Evolutionary conservation across 2,329 filamentous ascomycete species (phyloP).

Genomic region (Trichoderma citrinoviride): DNA sequence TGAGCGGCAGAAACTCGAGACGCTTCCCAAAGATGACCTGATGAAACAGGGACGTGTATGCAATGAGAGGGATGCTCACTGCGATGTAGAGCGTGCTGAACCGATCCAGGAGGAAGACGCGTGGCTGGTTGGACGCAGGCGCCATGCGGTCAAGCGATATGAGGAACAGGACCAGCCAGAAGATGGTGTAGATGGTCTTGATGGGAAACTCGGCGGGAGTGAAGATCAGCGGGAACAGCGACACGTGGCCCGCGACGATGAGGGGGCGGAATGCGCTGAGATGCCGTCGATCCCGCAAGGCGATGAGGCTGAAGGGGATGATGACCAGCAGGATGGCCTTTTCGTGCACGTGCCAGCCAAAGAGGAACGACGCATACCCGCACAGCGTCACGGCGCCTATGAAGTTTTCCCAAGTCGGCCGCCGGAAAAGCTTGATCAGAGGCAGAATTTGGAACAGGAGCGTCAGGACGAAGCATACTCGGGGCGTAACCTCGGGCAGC

Average conservation of each 20-base stretch:
- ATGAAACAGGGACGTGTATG: constrained; percentile 85
- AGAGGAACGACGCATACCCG: constrained; percentile 93
- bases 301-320: constrained; percentile 90
- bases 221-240: constrained; percentile 89
- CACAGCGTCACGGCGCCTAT: constrained; percentile 87
- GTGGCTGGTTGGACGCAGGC: constrained; percentile 73
- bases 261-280: constrained; percentile 88
- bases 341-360: constrained; percentile 98
- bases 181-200: constrained; percentile 88
- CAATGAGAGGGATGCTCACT: constrained; percentile 81
- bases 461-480: constrained; percentile 77
- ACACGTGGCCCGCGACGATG: constrained; percentile 90
- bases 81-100: constrained; percentile 89
- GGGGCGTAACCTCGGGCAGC: constrained; percentile 78
- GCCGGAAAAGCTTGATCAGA: constrained; percentile 75
- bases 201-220: constrained; percentile 89
- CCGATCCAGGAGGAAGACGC: constrained; percentile 87
- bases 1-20: constrained; percentile 88
- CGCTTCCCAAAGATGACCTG: constrained; percentile 75
- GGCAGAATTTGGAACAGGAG: constrained; percentile 77
- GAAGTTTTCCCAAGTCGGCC: constrained; percentile 84
- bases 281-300: constrained; percentile 84
- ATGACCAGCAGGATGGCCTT: constrained; percentile 94
- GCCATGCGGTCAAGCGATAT: constrained; percentile 83
- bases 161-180: constrained; percentile 86